phyloP scores from a whole-genome alignment of 108 stramenopile genomes.

The Conticribra guillardii region DNA sequence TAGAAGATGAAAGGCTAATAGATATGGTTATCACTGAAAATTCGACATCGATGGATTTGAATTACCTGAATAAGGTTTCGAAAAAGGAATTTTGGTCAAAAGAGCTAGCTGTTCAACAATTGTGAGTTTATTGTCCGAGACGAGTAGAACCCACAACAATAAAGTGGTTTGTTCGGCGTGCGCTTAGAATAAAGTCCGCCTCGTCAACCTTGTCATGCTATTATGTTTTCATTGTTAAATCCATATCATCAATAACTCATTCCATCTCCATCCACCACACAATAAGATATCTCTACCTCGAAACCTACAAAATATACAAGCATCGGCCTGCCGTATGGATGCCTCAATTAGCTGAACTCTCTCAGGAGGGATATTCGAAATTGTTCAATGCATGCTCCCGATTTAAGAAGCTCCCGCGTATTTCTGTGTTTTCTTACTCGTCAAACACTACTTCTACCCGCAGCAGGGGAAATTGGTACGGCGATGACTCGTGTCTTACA shows the following conservation, averaged over 20 bases:
- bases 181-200: not conserved
- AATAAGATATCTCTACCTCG: constrained; percentile 61
- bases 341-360: constrained; percentile 68
- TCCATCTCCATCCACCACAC: no score
- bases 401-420: constrained; percentile 41
- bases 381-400: constrained; percentile 61
- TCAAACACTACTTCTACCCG: not conserved
- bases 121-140: constrained; percentile 55
- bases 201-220: no score
- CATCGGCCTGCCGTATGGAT: constrained; percentile 72
- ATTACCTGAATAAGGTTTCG: not conserved
- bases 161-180: not conserved
- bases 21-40: no score
- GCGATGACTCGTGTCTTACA: constrained; percentile 3
- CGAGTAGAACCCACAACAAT: no score
- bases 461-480: no score
- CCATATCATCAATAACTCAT: constrained; percentile 9
- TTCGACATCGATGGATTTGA: not conserved
- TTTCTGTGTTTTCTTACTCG: constrained; percentile 1
- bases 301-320: constrained; percentile 38
- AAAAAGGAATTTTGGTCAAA: constrained; percentile 58
- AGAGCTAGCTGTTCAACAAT: constrained; percentile 39
- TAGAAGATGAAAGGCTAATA: no score
- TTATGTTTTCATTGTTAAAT: not conserved
- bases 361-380: constrained; percentile 42